These are phyloP conservation scores for Rhynchospora tenuis DNA, from an alignment of 176 grass and related monocot species.

Conservation along the genomic window DNA sequence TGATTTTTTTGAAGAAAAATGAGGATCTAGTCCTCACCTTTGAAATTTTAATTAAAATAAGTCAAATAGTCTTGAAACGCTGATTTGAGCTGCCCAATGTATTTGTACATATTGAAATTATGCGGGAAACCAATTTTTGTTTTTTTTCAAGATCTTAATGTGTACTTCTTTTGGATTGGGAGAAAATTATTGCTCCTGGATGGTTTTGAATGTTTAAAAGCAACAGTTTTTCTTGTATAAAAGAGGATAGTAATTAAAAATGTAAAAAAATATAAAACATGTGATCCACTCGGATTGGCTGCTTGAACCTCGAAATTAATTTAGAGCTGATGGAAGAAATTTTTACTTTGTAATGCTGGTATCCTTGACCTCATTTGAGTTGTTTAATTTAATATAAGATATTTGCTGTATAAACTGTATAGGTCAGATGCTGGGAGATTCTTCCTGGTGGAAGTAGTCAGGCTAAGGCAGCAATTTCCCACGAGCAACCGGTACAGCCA, in stretches of 20 bases:
- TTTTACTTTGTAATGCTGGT: not conserved
- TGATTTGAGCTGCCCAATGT: not conserved
- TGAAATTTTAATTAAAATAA: no score
- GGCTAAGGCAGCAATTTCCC: constrained; percentile 73
- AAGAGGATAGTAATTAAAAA: constrained; percentile 2
- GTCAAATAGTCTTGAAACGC: no score
- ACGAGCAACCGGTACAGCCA: constrained; percentile 58
- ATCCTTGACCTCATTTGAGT: not conserved
- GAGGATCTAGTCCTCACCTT: no score
- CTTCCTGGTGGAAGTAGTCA: constrained; percentile 51
- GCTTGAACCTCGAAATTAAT: not conserved
- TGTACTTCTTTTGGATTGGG: not conserved
- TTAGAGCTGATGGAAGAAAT: not conserved
- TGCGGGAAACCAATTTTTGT: not conserved
- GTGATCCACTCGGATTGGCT: not conserved
- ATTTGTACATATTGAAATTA: not conserved
- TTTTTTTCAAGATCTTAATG: not conserved
- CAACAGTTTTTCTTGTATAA: not conserved
- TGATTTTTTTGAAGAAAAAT: no score
- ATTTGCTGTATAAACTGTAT: not conserved
- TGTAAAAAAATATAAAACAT: not conserved
- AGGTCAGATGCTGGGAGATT: constrained; percentile 95
- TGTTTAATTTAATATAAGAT: no score
- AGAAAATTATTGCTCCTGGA: not conserved
- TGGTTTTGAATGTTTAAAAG: not conserved